Conservation (phyloP, 2,329 filamentous ascomycete species). For the Calonectria honghensis region DNA sequence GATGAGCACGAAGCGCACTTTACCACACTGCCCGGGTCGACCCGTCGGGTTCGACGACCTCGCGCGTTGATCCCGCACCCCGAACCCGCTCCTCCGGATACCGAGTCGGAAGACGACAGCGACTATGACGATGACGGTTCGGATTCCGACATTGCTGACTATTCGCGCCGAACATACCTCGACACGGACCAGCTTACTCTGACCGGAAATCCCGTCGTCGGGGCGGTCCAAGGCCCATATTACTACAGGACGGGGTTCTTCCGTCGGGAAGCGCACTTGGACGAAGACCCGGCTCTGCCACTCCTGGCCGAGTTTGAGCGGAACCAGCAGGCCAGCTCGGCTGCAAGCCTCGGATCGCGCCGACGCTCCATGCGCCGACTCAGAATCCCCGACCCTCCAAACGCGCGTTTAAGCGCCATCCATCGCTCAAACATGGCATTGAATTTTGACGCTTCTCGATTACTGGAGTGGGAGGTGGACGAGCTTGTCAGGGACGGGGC, state of each 20-base stretch:
- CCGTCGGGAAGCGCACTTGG: conserved; percentile 68
- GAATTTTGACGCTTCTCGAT: conserved; percentile 55
- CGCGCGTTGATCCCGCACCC: conserved; percentile 70
- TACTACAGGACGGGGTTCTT: conserved; percentile 70
- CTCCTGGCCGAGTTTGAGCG: conserved; percentile 66
- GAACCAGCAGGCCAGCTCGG: conserved; percentile 65
- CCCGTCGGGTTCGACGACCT: conserved; percentile 65
- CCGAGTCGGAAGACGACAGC: conserved; percentile 38
- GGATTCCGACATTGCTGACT: conserved; percentile 47
- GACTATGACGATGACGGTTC: conserved; percentile 30
- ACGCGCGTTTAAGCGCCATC: conserved; percentile 26
- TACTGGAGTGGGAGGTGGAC: conserved; percentile 47
- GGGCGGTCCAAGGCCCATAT: conserved; percentile 73
- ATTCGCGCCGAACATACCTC: conserved; percentile 60
- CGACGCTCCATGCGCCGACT: conserved; percentile 55
- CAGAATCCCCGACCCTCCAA: conserved; percentile 42
- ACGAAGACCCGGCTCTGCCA: conserved; percentile 64
- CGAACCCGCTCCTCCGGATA: conserved; percentile 66
- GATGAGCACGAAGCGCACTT: conserved; percentile 61
- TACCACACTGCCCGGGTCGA: conserved; percentile 60
- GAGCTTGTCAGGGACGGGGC: conserved; percentile 54
- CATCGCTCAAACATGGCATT: conserved; percentile 55
- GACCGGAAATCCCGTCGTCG: conserved; percentile 68
- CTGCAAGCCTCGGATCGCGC: conserved; percentile 52
- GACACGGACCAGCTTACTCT: conserved; percentile 63